These are phyloP conservation scores for Trichoderma breve DNA, from an alignment of 2,329 filamentous ascomycete genomes.

Conservation along the genomic window DNA sequence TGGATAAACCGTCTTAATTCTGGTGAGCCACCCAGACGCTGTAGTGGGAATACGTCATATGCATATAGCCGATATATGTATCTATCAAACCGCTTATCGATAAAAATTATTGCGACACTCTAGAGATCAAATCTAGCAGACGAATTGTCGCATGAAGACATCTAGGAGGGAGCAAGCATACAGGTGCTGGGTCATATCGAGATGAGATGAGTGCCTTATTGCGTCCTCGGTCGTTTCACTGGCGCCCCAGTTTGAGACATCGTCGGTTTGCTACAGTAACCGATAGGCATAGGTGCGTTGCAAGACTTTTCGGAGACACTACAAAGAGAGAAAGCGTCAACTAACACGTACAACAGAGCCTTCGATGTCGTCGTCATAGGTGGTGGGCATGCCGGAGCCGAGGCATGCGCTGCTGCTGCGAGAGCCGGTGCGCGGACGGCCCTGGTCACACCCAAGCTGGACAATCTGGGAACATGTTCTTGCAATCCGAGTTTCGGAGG, in stretches of 20 bases:
- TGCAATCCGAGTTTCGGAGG: conserved; percentile 97
- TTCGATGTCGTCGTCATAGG: conserved; percentile 96
- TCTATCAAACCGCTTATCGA: not conserved
- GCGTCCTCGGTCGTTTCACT: conserved; percentile 26
- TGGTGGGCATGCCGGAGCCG: conserved; percentile 91
- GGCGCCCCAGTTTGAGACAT: conserved; percentile 22
- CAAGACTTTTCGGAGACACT: not conserved
- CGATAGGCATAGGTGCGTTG: conserved; percentile 30
- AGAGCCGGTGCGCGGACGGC: conserved; percentile 85
- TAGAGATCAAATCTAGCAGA: not conserved
- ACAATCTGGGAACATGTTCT: conserved; percentile 91
- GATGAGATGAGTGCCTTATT: conserved; percentile 33
- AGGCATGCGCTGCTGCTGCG: conserved; percentile 88
- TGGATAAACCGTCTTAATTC: not conserved
- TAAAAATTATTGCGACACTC: conserved; percentile 9
- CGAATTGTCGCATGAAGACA: not conserved
- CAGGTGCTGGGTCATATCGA: not conserved
- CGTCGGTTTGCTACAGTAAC: conserved; percentile 35
- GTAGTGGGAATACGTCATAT: not conserved
- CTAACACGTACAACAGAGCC: conserved; percentile 43
- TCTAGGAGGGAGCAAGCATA: not conserved
- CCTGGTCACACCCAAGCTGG: conserved; percentile 80
- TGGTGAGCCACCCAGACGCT: not conserved
- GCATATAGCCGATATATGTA: not conserved
- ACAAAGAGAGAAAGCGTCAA: not conserved